Conservation (phyloP, 257 asterid genomes). For the Nicotiana tomentosiformis region DNA sequence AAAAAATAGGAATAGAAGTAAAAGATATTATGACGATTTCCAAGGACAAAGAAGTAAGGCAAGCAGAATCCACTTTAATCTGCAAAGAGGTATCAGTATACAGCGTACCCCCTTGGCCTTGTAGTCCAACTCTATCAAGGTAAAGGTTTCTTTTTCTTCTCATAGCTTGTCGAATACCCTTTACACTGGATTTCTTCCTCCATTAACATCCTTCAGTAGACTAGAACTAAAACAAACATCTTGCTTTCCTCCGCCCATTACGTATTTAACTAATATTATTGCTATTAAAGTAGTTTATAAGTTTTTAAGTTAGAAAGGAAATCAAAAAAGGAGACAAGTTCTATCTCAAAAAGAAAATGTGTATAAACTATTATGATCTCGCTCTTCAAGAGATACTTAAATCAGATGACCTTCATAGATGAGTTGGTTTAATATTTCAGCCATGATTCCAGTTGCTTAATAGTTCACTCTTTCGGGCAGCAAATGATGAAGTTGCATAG, state of each 20-base stretch:
- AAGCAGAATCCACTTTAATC: neutral
- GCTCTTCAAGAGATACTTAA: neutral
- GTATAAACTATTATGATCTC: neutral
- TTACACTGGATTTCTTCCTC: neutral
- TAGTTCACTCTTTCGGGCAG: neutral
- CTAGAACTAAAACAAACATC: neutral
- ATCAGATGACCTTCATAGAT: neutral
- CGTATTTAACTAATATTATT: neutral
- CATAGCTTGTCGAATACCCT: neutral
- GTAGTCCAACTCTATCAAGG: neutral
- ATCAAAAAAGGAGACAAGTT: neutral
- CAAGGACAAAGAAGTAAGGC: neutral
- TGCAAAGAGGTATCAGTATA: neutral
- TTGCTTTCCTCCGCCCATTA: neutral
- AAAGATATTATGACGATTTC: neutral
- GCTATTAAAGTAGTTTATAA: neutral
- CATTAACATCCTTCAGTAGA: neutral
- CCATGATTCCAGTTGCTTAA: neutral
- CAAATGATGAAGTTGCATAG: neutral
- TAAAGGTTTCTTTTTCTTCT: neutral
- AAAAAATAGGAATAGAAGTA: neutral
- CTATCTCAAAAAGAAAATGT: conserved; percentile 2
- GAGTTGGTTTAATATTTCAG: neutral
- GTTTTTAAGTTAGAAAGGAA: neutral
- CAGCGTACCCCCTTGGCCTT: neutral